Evolutionary conservation across 345 rosid species (phyloP), one percentile per base, ranked within the genome.

Genomic region (Citrus reticulata): DNA sequence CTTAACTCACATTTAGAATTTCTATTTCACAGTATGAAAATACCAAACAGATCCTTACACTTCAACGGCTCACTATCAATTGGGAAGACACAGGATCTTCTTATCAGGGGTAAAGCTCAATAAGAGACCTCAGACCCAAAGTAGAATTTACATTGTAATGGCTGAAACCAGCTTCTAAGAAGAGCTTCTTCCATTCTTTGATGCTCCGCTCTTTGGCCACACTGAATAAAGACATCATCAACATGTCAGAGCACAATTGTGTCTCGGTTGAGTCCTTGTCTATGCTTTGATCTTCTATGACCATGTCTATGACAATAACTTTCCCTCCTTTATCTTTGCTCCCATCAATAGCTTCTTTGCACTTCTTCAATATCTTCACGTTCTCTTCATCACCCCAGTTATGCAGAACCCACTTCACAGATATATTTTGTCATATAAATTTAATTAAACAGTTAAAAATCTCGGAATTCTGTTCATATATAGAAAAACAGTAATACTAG

Each of bases 111-210:
- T 54, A 54, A 54, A 54, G 58, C 58, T 54, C 22, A 54, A 54
- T 54, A 22, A 86, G 75, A 34, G 89, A 88, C 75, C 88, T 87
- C 17, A 84, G 4, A 51, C 89, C 88, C 17, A 83, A 25, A 8
- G 79, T 25, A 4, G 89, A 83, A 27, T 65, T 78, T 25, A 90
- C 78, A 79, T 74, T 87, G 72, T 84, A 87, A 79, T 74, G 49
- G 30, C 68, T 62, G 72, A 85, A 87, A 17, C 91, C 90, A 37
- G 89, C 87, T 6, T 72, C 68, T 2, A 40, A 22, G 81, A 88
- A 87, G 35, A 88, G 83, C 10, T 59, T 74, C 13, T 77, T 79
- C 93, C 87, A 85, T 73, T 90, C 90, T 63, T 68, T 35, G 66
- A 80, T 84, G 11, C 49, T 83, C 46, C 93, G 78, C 67, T 90